Evolutionary conservation across 2,329 filamentous ascomycete genomes (phyloP), one percentile per base, ranked within the genome.

Genomic region (Myriosclerotinia curreyana): DNA sequence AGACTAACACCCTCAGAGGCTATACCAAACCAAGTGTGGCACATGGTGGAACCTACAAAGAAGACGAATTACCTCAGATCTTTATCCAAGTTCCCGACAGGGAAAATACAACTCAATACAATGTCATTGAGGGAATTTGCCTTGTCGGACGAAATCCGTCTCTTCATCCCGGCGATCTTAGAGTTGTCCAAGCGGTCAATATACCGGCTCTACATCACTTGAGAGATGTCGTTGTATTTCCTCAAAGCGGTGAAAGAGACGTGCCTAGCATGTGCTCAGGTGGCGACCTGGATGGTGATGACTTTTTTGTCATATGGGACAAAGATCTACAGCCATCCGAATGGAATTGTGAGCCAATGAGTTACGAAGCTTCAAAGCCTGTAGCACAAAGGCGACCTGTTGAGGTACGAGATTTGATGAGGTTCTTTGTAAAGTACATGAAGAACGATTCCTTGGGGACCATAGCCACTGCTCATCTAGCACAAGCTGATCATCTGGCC

Each of bases 301-400:
- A 99, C 73, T 99, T 92, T 74, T 88, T 98, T 63, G 86, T 98
- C 6, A 89, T 97, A 53, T 99, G 95, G 94, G 93, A 99, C 69
- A 75, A 81, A 28, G 82, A 84, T 17, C 79, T 99, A 8, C 79
- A 96, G 34, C 91, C 91, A 0, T 69, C 76, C 1, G 77, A 83
- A 59, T 91, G 90, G 85, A 91, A 95, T 69, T 80, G 84, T 42
- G 78, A 82, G 0, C 88, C 95, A 0, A 96, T 98, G 91, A 82
- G 89, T 67, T 95, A 92, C 72, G 79, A 81, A 0, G 79, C 86
- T 0, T 79, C 85, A 0, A 79, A 80, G 51, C 84, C 89, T 0
- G 73, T 79, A 15, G 78, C 82, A 25, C 79, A 88, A 8, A 76
- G 83, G 7, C 79, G 83, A 0, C 81, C 86, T 5, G 90, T 97